phyloP scores from a whole-genome alignment of 768 basidiomycete species.

The Boletus subparvulus region DNA sequence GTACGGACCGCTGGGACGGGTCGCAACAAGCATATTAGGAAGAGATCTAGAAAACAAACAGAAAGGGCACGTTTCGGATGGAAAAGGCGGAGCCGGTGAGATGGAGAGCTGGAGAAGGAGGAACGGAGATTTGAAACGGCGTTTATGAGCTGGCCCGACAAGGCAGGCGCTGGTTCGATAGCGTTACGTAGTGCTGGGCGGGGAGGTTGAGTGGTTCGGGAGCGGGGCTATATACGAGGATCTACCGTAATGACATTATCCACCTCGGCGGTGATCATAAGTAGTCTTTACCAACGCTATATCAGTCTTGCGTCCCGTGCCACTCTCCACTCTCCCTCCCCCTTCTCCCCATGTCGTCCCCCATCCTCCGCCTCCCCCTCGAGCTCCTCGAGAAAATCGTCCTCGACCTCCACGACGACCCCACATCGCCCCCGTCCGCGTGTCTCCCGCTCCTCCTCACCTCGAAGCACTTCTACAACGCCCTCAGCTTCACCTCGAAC shows the following conservation, averaged over 20 bases:
- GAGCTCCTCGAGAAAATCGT: conserved; percentile 52
- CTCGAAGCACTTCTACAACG: conserved; percentile 39
- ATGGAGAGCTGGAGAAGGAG: no score
- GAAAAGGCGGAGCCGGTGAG: no score
- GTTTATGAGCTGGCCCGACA: no score
- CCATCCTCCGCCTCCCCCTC: conserved; percentile 38
- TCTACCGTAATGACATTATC: background rate
- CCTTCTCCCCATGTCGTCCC: conserved; percentile 19
- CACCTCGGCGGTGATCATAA: conserved; percentile 6
- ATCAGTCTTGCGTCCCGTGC: conserved; percentile 4
- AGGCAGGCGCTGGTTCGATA: no score
- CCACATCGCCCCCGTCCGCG: conserved; percentile 29
- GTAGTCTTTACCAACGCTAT: conserved; percentile 14
- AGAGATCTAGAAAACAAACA: no score
- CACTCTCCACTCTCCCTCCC: background rate
- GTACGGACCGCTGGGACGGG: no score
- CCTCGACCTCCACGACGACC: conserved; percentile 37
- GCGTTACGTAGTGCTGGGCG: no score
- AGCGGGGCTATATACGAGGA: background rate
- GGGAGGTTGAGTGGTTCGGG: background rate
- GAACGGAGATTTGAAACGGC: no score
- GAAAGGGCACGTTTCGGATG: no score
- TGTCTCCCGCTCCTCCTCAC: conserved; percentile 51
- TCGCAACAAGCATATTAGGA: no score
- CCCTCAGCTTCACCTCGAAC: conserved; percentile 30